These are phyloP conservation scores for Pythium rishiriense DNA, from an alignment of 352 stramenopile genomes.

Conservation along the genomic window DNA sequence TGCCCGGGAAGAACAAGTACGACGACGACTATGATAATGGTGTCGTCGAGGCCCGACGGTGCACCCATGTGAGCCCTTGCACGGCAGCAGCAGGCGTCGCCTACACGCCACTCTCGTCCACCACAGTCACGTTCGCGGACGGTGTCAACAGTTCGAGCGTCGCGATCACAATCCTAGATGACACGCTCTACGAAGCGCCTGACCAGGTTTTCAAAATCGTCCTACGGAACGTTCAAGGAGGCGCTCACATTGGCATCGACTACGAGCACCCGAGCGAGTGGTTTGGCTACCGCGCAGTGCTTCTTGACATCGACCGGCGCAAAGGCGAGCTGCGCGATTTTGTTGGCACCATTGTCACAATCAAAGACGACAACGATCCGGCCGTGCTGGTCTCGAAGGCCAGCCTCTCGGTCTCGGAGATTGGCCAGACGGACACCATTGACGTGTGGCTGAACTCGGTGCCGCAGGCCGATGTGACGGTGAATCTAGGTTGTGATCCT, in stretches of 20 bases:
- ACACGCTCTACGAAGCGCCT: slow-evolving; percentile 64
- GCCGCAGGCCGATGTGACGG: slow-evolving; percentile 41
- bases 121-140: slow-evolving; percentile 51
- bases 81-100: slow-evolving; percentile 42
- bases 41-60: slow-evolving; percentile 45
- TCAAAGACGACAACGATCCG: slow-evolving; percentile 61
- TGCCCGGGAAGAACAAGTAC: slow-evolving; percentile 47
- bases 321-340: slow-evolving; percentile 47
- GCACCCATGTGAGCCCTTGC: slow-evolving; percentile 67
- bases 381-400: slow-evolving; percentile 67
- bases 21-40: slow-evolving; percentile 58
- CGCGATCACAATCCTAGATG: slow-evolving; percentile 52
- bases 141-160: slow-evolving; percentile 45
- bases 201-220: slow-evolving; percentile 65
- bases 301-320: slow-evolving; percentile 44
- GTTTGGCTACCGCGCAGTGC: slow-evolving; percentile 38
- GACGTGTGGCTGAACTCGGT: slow-evolving; percentile 50
- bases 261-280: slow-evolving; percentile 64
- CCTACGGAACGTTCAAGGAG: slow-evolving; percentile 44
- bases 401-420: slow-evolving; percentile 65
- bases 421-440: slow-evolving; percentile 58
- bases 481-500: slow-evolving; percentile 25
- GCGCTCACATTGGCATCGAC: slow-evolving; percentile 60
- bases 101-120: slow-evolving; percentile 51
- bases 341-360: slow-evolving; percentile 66